Evolutionary conservation across 176 grass and related monocot genomes (phyloP).

Genomic region (Rhynchospora pubera): DNA sequence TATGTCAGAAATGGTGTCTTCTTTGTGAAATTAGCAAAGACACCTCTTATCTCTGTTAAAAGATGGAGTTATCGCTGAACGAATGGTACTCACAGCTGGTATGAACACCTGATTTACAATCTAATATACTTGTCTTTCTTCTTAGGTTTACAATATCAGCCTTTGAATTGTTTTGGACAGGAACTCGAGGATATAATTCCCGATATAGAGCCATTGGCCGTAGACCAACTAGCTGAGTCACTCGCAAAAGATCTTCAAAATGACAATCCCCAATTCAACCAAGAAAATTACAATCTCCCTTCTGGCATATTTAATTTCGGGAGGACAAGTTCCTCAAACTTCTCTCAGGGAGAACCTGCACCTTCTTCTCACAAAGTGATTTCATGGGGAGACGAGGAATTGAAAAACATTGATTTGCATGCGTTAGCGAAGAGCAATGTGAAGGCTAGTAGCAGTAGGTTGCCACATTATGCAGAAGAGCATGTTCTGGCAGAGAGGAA

Average conservation of each 20-base stretch:
- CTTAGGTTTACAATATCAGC: neutral
- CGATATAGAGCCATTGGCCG: neutral
- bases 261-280: neutral
- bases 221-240: neutral
- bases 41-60: neutral
- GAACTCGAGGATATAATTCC: neutral
- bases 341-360: neutral
- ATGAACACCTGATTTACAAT: neutral
- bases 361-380: neutral
- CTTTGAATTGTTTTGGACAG: neutral
- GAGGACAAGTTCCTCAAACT: neutral
- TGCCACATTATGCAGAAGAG: constrained; percentile 1
- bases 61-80: neutral
- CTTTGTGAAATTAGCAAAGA: neutral
- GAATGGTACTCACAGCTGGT: constrained; percentile 9
- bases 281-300: neutral
- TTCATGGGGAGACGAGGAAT: neutral
- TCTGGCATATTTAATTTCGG: neutral
- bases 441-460: neutral
- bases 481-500: constrained; percentile 28
- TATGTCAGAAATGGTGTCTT: neutral
- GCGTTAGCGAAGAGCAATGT: neutral
- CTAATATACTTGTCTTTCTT: neutral
- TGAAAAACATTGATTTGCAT: neutral
- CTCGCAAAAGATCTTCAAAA: neutral